Conservation (phyloP, 129 eudicot species). For the Tagetes patula region DNA sequence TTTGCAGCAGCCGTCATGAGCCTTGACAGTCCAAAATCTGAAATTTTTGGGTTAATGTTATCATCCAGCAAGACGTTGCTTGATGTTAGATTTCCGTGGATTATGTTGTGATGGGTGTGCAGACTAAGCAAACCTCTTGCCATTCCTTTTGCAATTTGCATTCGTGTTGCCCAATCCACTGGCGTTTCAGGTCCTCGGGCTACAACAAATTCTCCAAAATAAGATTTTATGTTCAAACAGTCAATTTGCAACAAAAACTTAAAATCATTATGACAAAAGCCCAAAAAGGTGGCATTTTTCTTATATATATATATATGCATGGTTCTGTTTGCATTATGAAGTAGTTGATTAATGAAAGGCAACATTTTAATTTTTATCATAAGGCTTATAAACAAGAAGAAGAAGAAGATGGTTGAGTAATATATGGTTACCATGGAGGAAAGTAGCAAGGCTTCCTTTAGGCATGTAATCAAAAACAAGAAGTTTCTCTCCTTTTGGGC, state of each 20-base stretch:
- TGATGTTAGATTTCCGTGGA: slow-evolving; percentile 43
- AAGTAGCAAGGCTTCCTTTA: slow-evolving; percentile 72
- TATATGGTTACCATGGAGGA: slow-evolving; percentile 62
- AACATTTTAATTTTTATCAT: neutral
- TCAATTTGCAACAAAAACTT: neutral
- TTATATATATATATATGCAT: neutral
- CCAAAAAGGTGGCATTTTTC: neutral
- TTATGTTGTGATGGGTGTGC: slow-evolving; percentile 62
- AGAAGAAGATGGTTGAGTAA: neutral
- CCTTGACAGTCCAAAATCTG: slow-evolving; percentile 37
- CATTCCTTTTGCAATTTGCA: slow-evolving; percentile 73
- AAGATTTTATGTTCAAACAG: neutral
- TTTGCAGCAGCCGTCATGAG: slow-evolving; percentile 46
- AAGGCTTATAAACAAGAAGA: neutral
- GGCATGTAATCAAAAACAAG: slow-evolving; percentile 89
- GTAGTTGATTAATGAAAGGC: neutral
- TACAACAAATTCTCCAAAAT: slow-evolving; percentile 31
- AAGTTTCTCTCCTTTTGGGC: slow-evolving; percentile 94
- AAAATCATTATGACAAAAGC: neutral
- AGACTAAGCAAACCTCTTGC: slow-evolving; percentile 67
- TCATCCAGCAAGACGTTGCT: slow-evolving; percentile 40
- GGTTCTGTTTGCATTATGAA: neutral
- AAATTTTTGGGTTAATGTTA: slow-evolving; percentile 32
- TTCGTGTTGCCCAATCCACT: slow-evolving; percentile 66
- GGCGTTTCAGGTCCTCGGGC: slow-evolving; percentile 82